Percentiles rank a stretch among this genome's conserved stretches.
Evolutionary conservation across 2,329 filamentous ascomycete genomes (phyloP).

Genomic region (Ascosphaera acerosa): DNA sequence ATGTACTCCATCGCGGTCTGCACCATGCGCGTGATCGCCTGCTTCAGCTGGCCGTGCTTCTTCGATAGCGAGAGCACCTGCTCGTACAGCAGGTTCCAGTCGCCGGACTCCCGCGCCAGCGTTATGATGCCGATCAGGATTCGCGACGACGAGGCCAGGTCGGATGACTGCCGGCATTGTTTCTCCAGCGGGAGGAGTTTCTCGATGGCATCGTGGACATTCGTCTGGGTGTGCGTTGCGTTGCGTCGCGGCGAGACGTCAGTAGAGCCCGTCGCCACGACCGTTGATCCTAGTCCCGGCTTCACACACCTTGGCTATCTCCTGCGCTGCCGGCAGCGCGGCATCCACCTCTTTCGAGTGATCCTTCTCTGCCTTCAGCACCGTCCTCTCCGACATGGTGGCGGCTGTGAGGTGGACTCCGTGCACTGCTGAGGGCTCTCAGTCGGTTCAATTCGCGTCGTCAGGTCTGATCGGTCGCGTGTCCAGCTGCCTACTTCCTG

Average conservation of each 20-base stretch:
- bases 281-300: neutral
- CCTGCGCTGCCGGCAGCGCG: slow-evolving; percentile 71
- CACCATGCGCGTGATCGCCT: slow-evolving; percentile 97
- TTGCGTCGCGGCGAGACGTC: neutral
- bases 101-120: slow-evolving; percentile 73
- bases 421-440: slow-evolving; percentile 3
- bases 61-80: slow-evolving; percentile 89
- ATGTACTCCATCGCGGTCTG: slow-evolving; percentile 86
- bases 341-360: slow-evolving; percentile 90
- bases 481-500: too few species aligned
- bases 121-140: slow-evolving; percentile 72
- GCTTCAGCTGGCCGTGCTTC: slow-evolving; percentile 99
- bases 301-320: slow-evolving; percentile 50
- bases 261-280: neutral
- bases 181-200: slow-evolving; percentile 85
- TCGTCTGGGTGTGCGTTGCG: slow-evolving; percentile 17
- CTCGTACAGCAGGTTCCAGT: slow-evolving; percentile 91
- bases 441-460: slow-evolving; percentile 6
- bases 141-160: slow-evolving; percentile 83
- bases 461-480: too few species aligned
- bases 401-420: slow-evolving; percentile 5
- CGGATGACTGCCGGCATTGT: slow-evolving; percentile 91
- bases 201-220: slow-evolving; percentile 72
- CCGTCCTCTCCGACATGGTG: slow-evolving; percentile 54
- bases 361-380: slow-evolving; percentile 92